Base-by-base conservation (phyloP, 2,329 filamentous ascomycete species). In the Aspergillus sp. region DNA sequence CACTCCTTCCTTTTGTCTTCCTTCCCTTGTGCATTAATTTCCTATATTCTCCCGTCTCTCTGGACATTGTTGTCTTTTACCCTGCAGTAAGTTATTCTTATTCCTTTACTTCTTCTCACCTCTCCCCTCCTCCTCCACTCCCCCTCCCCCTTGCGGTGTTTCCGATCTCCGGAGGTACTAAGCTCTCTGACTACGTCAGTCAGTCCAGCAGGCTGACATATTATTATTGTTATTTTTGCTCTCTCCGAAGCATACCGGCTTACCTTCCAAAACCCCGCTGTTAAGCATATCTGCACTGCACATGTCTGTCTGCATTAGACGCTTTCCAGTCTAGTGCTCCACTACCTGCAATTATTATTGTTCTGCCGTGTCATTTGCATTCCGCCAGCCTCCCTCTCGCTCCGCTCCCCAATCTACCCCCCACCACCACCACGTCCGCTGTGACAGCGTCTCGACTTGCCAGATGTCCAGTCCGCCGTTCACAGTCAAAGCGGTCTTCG, bases 401-500 rank as follows among this genome's bases (percentile, higher is more conserved):
- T 53, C 56, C 30, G 53, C 61, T 55, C 54, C 43, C 51, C 17
- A 47, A n/a, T 19, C 55, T 36, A 36, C 28, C 21, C 47, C 21
- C 50, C 51, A 28, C 25, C 25, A 25, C 55, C 55, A 48, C 21
- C 57, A 55, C 36, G 39, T 59, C 53, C 65, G 67, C 65, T 65
- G 66, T 61, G 68, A 62, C 64, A 61, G 63, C 32, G 66, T 60
- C 57, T 69, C 68, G 66, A 67, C 66, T 63, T 76, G 67, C 80
- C 84, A 78, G 75, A 93, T 93, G 90, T 82, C 89, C 76, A 78
- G 76, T 63, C 83, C 83, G 70, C 87, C 88, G 63, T 97, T 97
- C 84, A 96, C 91, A 80, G 95, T 99, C 82, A 96, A 93, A 84
- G 92, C 95, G 69, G 80, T 98, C 74, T 99, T 90, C 82, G 94